Base-by-base conservation (phyloP, 345 rosid species). In the Moringa oleifera region DNA sequence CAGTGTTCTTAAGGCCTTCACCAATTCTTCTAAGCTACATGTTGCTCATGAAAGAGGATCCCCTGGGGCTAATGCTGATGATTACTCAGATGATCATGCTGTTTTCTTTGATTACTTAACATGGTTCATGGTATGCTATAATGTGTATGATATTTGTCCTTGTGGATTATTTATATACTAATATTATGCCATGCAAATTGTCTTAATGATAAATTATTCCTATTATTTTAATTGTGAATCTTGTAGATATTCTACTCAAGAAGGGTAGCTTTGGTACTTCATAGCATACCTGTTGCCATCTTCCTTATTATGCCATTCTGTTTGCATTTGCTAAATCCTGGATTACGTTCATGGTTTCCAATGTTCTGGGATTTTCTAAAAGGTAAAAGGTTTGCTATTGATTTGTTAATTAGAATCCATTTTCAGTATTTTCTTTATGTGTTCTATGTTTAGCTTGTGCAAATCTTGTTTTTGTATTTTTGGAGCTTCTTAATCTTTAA, bases 21-120 rank as follows among this genome's bases (percentile, higher is more conserved):
- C 92, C 23, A 87, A 79, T 73, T 90, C 97, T 82, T 77, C 97
- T 61, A 75, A 72, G 82, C 80, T 94, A 55, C 81, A 57, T 67
- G 78, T 58, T 80, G 78, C 84, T 65, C 77, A 58, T 58, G 89
- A 88, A 65, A 82, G 89, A 75, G 76, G 70, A 68, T 68, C 71
- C 56, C 67, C 76, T 68, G 68, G 58, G 61, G 71, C 77, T 62
- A 69, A 61, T 74, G 57, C 71, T 58, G 53, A 69, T 31, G 73
- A 53, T 21, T 71, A 76, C 55, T 65, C 25, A 66, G 83, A 82
- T 75, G 97, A 84, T 70, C 75, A 81, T 59, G 89, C 95, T 67
- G 78, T 94, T 71, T 94, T 83, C 96, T 94, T 94, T 80, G 99
- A 94, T 77, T 94, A 86, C 80, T 80, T 94, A 54, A 80, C 91